Base-by-base conservation (phyloP, 495 filamentous ascomycete species). In the Hypoxylon lienhwacheense region DNA sequence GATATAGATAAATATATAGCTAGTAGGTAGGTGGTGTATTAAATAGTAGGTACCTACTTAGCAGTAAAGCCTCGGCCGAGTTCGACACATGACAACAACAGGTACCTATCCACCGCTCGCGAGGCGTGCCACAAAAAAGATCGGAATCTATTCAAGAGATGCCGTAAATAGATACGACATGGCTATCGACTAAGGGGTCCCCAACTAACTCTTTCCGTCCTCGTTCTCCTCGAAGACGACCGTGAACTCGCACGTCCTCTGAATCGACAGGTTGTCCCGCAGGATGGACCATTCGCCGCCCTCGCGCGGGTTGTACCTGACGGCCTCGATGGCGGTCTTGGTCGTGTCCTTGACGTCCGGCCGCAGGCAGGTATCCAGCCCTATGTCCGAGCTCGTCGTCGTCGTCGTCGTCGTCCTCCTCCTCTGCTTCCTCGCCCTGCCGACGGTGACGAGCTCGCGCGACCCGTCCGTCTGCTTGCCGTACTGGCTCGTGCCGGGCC, bases 191-290 rank as follows among this genome's bases (percentile, higher is more conserved):
- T n/a, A n/a, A n/a, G n/a, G n/a, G n/a, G n/a, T n/a, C n/a, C n/a
- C n/a, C 1, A 3, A 35, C 17, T 35, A 0, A 7, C 1, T 5
- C 26, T 7, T 31, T 20, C 44, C 32, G 11, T 4, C 14, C 5
- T 8, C n/a, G n/a, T 35, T 35, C 15, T 35, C 32, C 33, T 56
- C 45, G 16, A 49, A 56, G 20, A 14, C 37, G 14, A 56, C 34
- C 4, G 53, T 56, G 12, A 56, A 48, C 11, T 56, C 45, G 5
- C 44, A 16, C 7, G 24, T 50, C 24, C 47, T 36, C 7, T 56
- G 45, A 24, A 56, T 50, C 12, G 33, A 17, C 7, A 44, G 35
- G 5, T 24, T 35, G 0, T 39, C 46, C 32, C 45, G 8, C 16
- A 56, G 41, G 6, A 56, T 56, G 14, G 36, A 33, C 17, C 19